Conservation (phyloP, 1,284 basidiomycete genomes). For the Naganishia sp. region DNA sequence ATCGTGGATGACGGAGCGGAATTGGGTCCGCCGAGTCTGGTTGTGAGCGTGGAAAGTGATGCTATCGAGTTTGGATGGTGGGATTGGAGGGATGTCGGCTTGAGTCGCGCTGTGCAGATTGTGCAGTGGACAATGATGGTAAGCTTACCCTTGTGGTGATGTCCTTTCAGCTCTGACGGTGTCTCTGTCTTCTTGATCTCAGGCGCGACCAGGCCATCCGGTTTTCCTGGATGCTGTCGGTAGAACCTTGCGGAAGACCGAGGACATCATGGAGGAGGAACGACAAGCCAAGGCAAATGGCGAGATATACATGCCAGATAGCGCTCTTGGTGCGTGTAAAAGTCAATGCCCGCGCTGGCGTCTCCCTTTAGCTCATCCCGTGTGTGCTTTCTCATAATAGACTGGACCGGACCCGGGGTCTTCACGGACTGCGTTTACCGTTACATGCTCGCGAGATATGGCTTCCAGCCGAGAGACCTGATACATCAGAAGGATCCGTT, state of each 20-base stretch:
- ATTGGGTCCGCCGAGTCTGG: slow-evolving; percentile 39
- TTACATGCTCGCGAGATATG: slow-evolving; percentile 44
- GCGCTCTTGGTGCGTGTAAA: slow-evolving; percentile 37
- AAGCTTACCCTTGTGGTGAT: neutral
- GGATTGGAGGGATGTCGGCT: slow-evolving; percentile 37
- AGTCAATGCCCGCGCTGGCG: no score
- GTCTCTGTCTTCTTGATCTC: neutral
- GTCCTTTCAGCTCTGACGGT: neutral
- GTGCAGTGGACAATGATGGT: slow-evolving; percentile 47
- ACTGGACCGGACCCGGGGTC: slow-evolving; percentile 49
- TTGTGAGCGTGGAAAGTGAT: slow-evolving; percentile 45
- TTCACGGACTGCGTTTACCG: slow-evolving; percentile 48
- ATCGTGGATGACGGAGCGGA: slow-evolving; percentile 42
- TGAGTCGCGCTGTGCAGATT: slow-evolving; percentile 45
- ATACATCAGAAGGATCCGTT: slow-evolving; percentile 40
- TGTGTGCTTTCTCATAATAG: slow-evolving; percentile 30
- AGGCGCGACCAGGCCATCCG: slow-evolving; percentile 46
- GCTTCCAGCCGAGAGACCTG: slow-evolving; percentile 41
- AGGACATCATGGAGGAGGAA: slow-evolving; percentile 35
- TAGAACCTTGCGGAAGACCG: slow-evolving; percentile 40
- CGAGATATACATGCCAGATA: slow-evolving; percentile 39
- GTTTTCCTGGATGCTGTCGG: slow-evolving; percentile 46
- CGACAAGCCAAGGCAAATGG: slow-evolving; percentile 35
- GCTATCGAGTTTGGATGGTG: slow-evolving; percentile 43
- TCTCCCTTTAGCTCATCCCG: no score